Conservation (phyloP, 2,329 filamentous ascomycete species). For the Kalaharituber pfeilii region DNA sequence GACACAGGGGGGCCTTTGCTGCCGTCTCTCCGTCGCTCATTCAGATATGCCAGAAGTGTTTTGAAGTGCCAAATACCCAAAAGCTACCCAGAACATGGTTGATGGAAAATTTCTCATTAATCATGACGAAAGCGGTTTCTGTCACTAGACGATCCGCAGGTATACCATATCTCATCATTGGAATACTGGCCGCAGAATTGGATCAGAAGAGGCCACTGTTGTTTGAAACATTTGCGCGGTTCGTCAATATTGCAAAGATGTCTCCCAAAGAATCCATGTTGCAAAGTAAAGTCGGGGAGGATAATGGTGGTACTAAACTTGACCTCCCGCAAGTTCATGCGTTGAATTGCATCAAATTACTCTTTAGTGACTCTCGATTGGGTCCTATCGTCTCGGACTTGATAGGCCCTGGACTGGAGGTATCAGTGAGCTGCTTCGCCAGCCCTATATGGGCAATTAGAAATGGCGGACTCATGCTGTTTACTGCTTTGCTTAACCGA, state of each 20-base stretch:
- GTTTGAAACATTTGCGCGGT: slow-evolving; percentile 43
- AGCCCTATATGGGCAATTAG: slow-evolving; percentile 84
- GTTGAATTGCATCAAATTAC: slow-evolving; percentile 79
- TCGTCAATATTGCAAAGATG: slow-evolving; percentile 39
- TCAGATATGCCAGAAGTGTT: slow-evolving; percentile 53
- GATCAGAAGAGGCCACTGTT: slow-evolving; percentile 39
- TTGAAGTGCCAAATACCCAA: slow-evolving; percentile 38
- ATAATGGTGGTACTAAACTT: slow-evolving; percentile 35
- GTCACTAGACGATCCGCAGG: slow-evolving; percentile 74
- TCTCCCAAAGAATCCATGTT: neutral
- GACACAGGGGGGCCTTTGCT: slow-evolving; percentile 84
- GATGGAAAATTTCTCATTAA: slow-evolving; percentile 16
- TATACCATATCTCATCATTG: slow-evolving; percentile 70
- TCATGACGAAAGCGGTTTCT: slow-evolving; percentile 16
- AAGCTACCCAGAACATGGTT: slow-evolving; percentile 17
- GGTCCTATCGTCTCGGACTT: slow-evolving; percentile 55
- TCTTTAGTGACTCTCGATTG: slow-evolving; percentile 69
- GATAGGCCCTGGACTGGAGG: slow-evolving; percentile 52
- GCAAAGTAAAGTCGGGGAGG: slow-evolving; percentile 26
- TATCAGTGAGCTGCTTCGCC: slow-evolving; percentile 64
- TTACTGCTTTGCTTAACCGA: slow-evolving; percentile 67
- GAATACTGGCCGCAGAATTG: slow-evolving; percentile 53
- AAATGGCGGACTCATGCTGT: slow-evolving; percentile 79
- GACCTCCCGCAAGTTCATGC: slow-evolving; percentile 82
- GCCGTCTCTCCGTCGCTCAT: slow-evolving; percentile 81